Evolutionary conservation across 768 basidiomycete species (phyloP), one percentile per base, ranked within the genome.

Genomic region (Tylopilus sp.): DNA sequence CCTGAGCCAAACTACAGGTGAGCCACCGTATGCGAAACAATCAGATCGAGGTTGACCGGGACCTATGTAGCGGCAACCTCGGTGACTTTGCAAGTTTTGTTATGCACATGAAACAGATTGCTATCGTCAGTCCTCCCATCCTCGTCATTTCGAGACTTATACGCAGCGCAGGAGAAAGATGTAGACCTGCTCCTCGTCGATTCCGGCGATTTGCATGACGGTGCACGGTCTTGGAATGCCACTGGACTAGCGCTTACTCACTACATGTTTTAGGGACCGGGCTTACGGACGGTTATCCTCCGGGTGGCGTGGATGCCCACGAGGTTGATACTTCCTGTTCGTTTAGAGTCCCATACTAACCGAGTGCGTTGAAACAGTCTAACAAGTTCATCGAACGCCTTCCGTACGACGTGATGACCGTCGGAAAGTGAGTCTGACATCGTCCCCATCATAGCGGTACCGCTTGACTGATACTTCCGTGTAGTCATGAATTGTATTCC

Each of bases 21-120:
- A 47, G 76, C 58, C 8, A 13, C 4, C 21, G 10, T 26, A 14
- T n/a, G n/a, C 30, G 38, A 6, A 9, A 31, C 8, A 13, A 42
- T 22, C 21, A 17, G 13, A 19, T 45, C 6, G 41, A 59, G 13
- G 6, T 37, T 49, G 31, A 50, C 10, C 19, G 4, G 16, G 31
- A 33, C 13, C 22, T 50, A 7, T 29, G 9, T 49, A 76, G 79
- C 53, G 84, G 82, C 14, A 82, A 85, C 61, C 76, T 85, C 25
- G 92, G 91, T 19, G 90, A 92, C 58, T 87, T 94, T 64, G 78
- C 86, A 36, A 90, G 87, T 17, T 97, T 95, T 58, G 85, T 90
- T 14, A 60, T 79, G 92, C 93, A n/a, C n/a, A n/a, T n/a, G n/a
- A n/a, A n/a, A n/a, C n/a, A n/a, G n/a, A n/a, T n/a, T n/a, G n/a